These are phyloP conservation scores for Coemansia sp. DNA, from an alignment of 192 early-diverging fungal genomes.

Conservation along the genomic window DNA sequence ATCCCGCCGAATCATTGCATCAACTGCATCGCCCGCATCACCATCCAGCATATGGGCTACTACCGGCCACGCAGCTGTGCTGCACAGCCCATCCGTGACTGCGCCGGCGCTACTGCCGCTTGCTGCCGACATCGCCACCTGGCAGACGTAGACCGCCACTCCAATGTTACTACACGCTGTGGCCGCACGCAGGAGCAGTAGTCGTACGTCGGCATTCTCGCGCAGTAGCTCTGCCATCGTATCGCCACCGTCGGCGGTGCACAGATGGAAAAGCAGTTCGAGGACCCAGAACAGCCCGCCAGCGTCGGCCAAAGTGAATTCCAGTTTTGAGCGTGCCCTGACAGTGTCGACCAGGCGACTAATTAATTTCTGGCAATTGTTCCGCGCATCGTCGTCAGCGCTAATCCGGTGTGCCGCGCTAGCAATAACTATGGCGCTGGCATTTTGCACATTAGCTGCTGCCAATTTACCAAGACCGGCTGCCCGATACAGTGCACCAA, in stretches of 20 bases:
- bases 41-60: slow-evolving; percentile 3
- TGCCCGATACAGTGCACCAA: slow-evolving; percentile 6
- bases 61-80: not conserved
- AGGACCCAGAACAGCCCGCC: slow-evolving; percentile 25
- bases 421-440: not conserved
- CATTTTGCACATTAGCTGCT: not conserved
- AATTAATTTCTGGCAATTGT: not conserved
- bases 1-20: not conserved
- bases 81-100: not conserved
- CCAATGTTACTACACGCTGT: slow-evolving; percentile 20
- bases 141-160: slow-evolving; percentile 21
- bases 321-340: not conserved
- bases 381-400: slow-evolving; percentile 1
- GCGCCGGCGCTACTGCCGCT: slow-evolving; percentile 1
- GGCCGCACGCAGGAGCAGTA: slow-evolving; percentile 28
- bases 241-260: not conserved
- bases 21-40: slow-evolving; percentile 3
- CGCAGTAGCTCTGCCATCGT: not conserved
- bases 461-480: not conserved
- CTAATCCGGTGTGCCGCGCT: slow-evolving; percentile 8
- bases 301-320: not conserved
- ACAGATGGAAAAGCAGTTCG: slow-evolving; percentile 29
- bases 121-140: not conserved
- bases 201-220: not conserved
- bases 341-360: not conserved